phyloP scores from a whole-genome alignment of 2,329 filamentous ascomycete genomes.

The Amylocarpus encephaloides region DNA sequence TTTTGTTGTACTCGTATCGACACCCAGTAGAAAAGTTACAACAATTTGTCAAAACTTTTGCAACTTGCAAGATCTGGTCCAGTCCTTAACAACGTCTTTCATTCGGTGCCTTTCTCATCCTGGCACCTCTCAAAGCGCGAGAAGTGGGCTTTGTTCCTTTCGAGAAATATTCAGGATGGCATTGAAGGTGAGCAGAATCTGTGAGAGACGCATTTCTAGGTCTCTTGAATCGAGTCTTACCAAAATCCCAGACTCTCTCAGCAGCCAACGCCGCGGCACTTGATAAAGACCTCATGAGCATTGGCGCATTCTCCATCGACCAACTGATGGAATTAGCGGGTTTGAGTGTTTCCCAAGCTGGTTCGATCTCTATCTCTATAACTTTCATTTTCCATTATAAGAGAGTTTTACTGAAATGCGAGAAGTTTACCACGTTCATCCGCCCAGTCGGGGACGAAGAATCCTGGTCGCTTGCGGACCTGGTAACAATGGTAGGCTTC shows the following conservation, averaged over 20 bases:
- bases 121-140: too few species aligned
- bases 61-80: too few species aligned
- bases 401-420: neutral
- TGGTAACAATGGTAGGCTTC: constrained; percentile 55
- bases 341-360: constrained; percentile 83
- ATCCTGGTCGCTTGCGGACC: constrained; percentile 90
- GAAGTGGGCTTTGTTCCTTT: too few species aligned
- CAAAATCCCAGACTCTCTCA: constrained; percentile 62
- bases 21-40: too few species aligned
- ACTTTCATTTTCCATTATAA: too few species aligned
- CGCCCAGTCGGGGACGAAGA: constrained; percentile 60
- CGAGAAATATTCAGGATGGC: neutral
- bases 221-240: neutral
- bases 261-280: constrained; percentile 83
- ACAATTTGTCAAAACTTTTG: too few species aligned
- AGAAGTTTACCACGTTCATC: constrained; percentile 77
- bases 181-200: neutral
- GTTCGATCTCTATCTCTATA: too few species aligned
- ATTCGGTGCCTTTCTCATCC: too few species aligned
- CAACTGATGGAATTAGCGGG: constrained; percentile 97
- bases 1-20: too few species aligned
- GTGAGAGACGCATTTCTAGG: neutral
- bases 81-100: too few species aligned
- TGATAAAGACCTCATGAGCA: constrained; percentile 90
- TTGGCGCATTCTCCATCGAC: constrained; percentile 82